Base-by-base conservation (phyloP, 257 asterid species). In the Cinchona pubescens region DNA sequence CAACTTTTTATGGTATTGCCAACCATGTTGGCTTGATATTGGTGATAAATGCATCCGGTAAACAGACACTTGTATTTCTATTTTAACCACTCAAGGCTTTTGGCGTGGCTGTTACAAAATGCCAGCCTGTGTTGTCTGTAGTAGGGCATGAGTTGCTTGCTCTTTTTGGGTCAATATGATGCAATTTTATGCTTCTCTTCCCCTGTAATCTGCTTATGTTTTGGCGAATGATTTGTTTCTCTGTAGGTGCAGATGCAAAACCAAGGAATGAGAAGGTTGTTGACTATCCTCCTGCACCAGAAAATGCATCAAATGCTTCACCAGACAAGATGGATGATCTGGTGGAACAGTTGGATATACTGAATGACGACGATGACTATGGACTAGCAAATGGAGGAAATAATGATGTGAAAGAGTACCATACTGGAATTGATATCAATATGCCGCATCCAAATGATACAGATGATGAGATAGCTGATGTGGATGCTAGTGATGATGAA, bases 391-490 rank as follows among this genome's bases (percentile, higher is more conserved):
- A 58, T 74, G 87, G 85, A 61, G 89, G 86, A 68, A 79, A 77
- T 69, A 18, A 79, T 53, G 88, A 82, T 15, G 86, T 85, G 56
- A 87, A 86, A 75, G 98, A 95, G 79, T 73, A 74, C 12, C 86
- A 82, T 58, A 84, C 88, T 23, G 92, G 88, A 46, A 89, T 94
- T 55, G 99, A 95, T 75, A 95, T 95, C 79, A 95, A 95, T 80
- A 77, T 82, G 51, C 97, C 97, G 2, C 96, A 88, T 45, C 95
- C 85, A 38, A 81, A 78, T 16, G 90, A 95, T 64, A 81, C 87
- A 3, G 97, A 95, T 49, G 98, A 92, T 67, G 99, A 95, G 87
- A 90, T 88, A 76, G 99, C 97, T 53, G 94, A 93, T 75, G 94
- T 94, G 32, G 97, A 87, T 83, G 90, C 76, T 2, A 92, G 96